These are phyloP conservation scores for Acanthamoeba quina DNA, from an alignment of 208 protist genomes.

Conservation along the genomic window DNA sequence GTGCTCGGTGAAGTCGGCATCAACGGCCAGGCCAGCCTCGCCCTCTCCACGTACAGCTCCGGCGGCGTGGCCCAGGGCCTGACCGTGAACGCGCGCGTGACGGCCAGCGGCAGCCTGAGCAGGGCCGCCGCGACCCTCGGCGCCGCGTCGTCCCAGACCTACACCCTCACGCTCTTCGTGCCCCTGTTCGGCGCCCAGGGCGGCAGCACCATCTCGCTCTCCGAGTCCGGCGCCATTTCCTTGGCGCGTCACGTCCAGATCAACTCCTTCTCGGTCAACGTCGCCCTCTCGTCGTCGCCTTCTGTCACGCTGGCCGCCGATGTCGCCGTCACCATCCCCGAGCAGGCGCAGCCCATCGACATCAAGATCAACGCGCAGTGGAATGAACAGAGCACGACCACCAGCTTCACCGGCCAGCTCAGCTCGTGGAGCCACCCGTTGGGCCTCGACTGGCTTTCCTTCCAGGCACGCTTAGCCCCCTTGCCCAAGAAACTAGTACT, in stretches of 20 bases:
- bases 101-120: constrained; percentile 1
- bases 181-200: constrained; percentile 5
- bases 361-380: neutral
- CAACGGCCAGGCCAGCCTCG: neutral
- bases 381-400: constrained; percentile 19
- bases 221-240: neutral
- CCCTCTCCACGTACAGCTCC: constrained; percentile 20
- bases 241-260: neutral
- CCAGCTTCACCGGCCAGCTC: neutral
- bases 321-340: neutral
- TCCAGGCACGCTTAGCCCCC: neutral
- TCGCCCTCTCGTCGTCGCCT: neutral
- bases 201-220: constrained; percentile 16
- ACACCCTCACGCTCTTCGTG: neutral
- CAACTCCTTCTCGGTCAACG: constrained; percentile 13
- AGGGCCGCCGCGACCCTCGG: neutral
- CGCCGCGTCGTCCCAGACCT: neutral
- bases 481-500: too few relatives aligned
- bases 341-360: constrained; percentile 2
- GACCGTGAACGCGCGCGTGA: neutral
- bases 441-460: constrained; percentile 31
- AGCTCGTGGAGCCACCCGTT: constrained; percentile 6
- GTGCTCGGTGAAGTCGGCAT: neutral
- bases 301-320: neutral
- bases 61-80: neutral